Evolutionary conservation across 768 basidiomycete species (phyloP).

Genomic region (Suillus spraguei): DNA sequence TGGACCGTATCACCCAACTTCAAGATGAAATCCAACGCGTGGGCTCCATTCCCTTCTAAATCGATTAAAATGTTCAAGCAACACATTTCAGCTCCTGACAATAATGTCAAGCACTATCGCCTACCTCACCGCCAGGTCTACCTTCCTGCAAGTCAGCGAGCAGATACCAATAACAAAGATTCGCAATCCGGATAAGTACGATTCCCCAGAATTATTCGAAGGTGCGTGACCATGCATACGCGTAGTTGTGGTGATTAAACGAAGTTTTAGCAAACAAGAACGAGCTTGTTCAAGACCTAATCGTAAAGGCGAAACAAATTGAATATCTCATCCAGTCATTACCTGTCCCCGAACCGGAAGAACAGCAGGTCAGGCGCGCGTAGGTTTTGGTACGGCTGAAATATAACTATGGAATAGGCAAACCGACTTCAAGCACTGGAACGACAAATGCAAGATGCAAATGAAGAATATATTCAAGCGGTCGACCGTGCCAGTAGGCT

Average conservation of each 20-base stretch:
- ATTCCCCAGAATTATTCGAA: constrained; percentile 74
- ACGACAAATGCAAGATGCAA: constrained; percentile 68
- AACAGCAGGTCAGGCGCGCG: constrained; percentile 57
- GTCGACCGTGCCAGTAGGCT: constrained; percentile 77
- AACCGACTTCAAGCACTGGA: constrained; percentile 68
- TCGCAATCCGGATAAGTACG: constrained; percentile 70
- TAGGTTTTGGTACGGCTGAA: not conserved
- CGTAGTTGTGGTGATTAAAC: not conserved
- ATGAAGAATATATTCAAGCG: constrained; percentile 74
- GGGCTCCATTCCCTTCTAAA: constrained; percentile 13
- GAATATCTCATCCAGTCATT: constrained; percentile 82
- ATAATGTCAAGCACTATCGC: constrained; percentile 86
- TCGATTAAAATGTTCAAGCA: not conserved
- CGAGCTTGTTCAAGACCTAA: constrained; percentile 81
- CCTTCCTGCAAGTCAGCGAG: constrained; percentile 76
- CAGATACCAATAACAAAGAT: constrained; percentile 86
- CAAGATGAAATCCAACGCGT: constrained; percentile 94
- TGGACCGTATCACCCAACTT: constrained; percentile 95
- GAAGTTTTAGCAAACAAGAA: constrained; percentile 67
- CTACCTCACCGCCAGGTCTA: constrained; percentile 76
- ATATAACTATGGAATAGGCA: constrained; percentile 46
- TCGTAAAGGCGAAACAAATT: constrained; percentile 88
- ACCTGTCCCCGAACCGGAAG: constrained; percentile 78
- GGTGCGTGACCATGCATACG: constrained; percentile 41
- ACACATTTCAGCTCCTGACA: constrained; percentile 64